Evolutionary conservation across 768 basidiomycete species (phyloP), one percentile per base, ranked within the genome.

Genomic region (Lyophyllum atratum): DNA sequence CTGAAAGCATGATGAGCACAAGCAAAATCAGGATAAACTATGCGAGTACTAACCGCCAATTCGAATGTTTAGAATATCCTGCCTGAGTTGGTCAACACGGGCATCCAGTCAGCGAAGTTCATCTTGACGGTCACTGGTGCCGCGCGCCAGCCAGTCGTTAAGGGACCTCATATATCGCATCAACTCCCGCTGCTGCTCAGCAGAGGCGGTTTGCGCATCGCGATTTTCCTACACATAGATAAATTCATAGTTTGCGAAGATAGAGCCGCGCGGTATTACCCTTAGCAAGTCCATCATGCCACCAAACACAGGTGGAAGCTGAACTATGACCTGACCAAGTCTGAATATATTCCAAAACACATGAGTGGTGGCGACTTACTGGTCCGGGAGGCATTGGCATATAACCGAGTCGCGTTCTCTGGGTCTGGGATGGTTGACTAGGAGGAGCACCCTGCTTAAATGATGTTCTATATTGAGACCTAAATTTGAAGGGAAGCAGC

Each of bases 71-170:
- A 72, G 68, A 37, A 82, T 67, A 17, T 78, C 76, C 57, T 75
- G 61, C 48, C 78, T 70, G 10, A 86, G 59, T 43, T 81, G 76
- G 29, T 79, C 76, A 6, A 93, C 75, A 11, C 89, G 81, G 17
- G 83, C 84, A 43, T 83, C 75, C 8, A 94, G 83, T 9, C 82
- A 83, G 15, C 79, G 79, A 37, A 93, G 72, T 66, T 93, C 92
- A 3, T 81, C 77, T 59, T 91, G 91, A 22, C 92, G 85, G 69
- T 92, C 90, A 46, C 80, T 78, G 0, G 92, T 90, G 68, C 93
- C 92, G 31, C 85, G 81, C 54, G 80, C 85, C 15, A 94, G 74
- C 92, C 92, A 94, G 31, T 83, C 80, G 59, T 93, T 94, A 29
- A 93, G 73, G 1, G 78, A 82, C 47, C 81, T 67, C 83, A 94